phyloP scores from a whole-genome alignment of 495 filamentous ascomycete genomes.

The Hypoxylon crocopeplum region DNA sequence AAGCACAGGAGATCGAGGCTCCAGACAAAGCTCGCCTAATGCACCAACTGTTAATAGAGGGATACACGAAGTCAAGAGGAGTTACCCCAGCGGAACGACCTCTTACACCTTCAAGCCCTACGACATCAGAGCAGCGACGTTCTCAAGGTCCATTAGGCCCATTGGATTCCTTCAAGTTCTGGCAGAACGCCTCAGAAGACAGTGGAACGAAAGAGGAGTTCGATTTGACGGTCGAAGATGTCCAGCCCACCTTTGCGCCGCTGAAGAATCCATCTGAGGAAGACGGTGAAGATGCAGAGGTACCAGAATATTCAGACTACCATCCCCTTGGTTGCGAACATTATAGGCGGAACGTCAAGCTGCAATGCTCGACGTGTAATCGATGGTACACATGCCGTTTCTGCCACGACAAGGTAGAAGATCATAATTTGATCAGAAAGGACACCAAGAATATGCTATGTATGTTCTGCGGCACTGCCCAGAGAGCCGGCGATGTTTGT shows the following conservation, averaged over 20 bases:
- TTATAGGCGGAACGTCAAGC: constrained; percentile 93
- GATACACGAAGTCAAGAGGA: constrained; percentile 63
- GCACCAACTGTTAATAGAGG: constrained; percentile 82
- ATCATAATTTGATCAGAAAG: constrained; percentile 79
- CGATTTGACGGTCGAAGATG: constrained; percentile 73
- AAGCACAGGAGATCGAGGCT: constrained; percentile 66
- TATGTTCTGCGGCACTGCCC: constrained; percentile 91
- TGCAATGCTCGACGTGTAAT: constrained; percentile 88
- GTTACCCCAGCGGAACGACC: constrained; percentile 44
- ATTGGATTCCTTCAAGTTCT: constrained; percentile 48
- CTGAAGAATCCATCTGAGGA: constrained; percentile 39
- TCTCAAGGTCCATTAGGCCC: constrained; percentile 38
- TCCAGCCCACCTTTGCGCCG: constrained; percentile 72
- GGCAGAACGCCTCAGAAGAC: constrained; percentile 47
- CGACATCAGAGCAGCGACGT: constrained; percentile 32
- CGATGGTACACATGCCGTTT: constrained; percentile 95
- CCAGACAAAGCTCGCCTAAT: constrained; percentile 82
- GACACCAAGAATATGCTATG: constrained; percentile 96
- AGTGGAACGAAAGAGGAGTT: constrained; percentile 56
- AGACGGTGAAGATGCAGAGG: constrained; percentile 40
- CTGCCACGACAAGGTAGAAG: constrained; percentile 88
- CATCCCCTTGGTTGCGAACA: constrained; percentile 80
- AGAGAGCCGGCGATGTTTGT: constrained; percentile 81
- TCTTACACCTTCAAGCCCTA: constrained; percentile 41
- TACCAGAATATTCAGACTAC: constrained; percentile 53